These are phyloP conservation scores for Euptelea pleiosperma DNA, from an alignment of 164 flowering plant genomes.

Conservation along the genomic window DNA sequence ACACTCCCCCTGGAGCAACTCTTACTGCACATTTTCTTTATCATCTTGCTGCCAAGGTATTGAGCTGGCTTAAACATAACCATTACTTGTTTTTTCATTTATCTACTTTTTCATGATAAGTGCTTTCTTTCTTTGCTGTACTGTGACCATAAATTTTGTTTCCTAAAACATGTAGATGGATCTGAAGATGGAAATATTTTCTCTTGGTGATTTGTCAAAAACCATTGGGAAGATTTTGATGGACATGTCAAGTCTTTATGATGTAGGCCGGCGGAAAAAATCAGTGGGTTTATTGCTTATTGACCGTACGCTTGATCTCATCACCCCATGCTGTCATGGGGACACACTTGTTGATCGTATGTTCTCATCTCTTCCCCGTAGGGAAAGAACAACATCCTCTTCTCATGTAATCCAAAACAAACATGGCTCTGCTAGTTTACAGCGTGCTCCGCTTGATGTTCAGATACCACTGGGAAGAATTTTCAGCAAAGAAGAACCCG, in stretches of 20 bases:
- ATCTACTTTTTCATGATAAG: background rate
- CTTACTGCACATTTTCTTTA: conserved; percentile 94
- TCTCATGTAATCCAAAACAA: conserved; percentile 33
- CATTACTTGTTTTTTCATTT: conserved; percentile 5
- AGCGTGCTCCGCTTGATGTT: conserved; percentile 64
- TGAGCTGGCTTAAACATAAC: background rate
- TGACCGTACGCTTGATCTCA: conserved; percentile 92
- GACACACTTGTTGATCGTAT: conserved; percentile 91
- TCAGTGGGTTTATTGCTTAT: conserved; percentile 86
- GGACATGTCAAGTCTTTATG: conserved; percentile 99
- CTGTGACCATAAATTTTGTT: conserved; percentile 9
- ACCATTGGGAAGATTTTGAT: conserved; percentile 83
- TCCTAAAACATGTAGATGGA: conserved; percentile 73
- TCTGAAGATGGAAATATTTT: conserved; percentile 91
- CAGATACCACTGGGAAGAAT: conserved; percentile 65
- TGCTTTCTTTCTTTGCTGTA: background rate
- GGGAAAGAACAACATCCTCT: conserved; percentile 37
- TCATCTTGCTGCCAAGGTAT: conserved; percentile 86
- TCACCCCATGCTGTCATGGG: conserved; percentile 91
- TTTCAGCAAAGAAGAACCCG: conserved; percentile 39
- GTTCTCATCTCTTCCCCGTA: conserved; percentile 72
- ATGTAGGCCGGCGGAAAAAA: conserved; percentile 92
- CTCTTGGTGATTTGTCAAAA: conserved; percentile 83
- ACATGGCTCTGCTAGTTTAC: conserved; percentile 28
- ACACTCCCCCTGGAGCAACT: conserved; percentile 71